Conservation (phyloP, 306 rosid species). For the Vicia faba region DNA sequence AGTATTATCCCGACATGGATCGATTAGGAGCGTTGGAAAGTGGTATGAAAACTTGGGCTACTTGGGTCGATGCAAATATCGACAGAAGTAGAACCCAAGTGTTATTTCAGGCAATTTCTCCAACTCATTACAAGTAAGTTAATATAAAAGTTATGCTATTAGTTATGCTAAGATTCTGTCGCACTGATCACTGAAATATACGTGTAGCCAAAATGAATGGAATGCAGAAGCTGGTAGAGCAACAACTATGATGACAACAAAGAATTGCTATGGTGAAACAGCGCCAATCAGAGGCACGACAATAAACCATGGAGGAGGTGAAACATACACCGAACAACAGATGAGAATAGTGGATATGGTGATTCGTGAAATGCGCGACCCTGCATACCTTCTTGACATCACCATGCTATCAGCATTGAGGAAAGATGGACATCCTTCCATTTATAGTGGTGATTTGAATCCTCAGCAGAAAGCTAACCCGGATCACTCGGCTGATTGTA, state of each 20-base stretch:
- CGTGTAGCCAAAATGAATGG: constrained; percentile 78
- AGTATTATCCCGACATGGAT: constrained; percentile 76
- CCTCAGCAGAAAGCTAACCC: constrained; percentile 76
- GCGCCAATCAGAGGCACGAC: constrained; percentile 57
- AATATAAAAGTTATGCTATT: neutral
- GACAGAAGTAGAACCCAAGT: constrained; percentile 67
- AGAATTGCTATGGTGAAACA: constrained; percentile 90
- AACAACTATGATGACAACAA: constrained; percentile 34
- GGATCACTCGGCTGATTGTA: constrained; percentile 74
- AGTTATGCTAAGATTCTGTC: neutral
- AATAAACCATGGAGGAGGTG: constrained; percentile 40
- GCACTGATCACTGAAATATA: neutral
- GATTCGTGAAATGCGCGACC: constrained; percentile 63
- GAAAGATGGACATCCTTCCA: constrained; percentile 90
- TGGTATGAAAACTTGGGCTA: constrained; percentile 89
- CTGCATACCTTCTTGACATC: constrained; percentile 70
- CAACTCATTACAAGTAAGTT: constrained; percentile 76
- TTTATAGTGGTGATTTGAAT: constrained; percentile 83
- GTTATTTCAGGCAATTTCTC: constrained; percentile 82
- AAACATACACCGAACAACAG: constrained; percentile 60
- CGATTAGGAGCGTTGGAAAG: constrained; percentile 79
- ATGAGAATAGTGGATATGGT: constrained; percentile 76
- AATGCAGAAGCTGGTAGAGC: constrained; percentile 40
- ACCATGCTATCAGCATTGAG: constrained; percentile 77
- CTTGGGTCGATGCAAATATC: constrained; percentile 80